These are phyloP conservation scores for Suhomyces pyralidae DNA, from an alignment of 805 yeast species.

Conservation along the genomic window DNA sequence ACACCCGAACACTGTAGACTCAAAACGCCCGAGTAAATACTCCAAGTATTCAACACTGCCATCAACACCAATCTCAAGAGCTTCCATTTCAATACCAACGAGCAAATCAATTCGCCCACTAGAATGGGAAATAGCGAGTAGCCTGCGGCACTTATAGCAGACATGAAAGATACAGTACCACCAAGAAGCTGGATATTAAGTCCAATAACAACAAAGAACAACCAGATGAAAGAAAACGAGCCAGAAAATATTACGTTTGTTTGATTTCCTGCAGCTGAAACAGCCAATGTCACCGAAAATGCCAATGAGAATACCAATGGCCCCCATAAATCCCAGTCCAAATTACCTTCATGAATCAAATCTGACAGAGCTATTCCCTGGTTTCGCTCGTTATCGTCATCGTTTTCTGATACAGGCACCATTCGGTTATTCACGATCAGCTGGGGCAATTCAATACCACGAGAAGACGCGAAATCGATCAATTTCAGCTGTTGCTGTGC, in stretches of 20 bases:
- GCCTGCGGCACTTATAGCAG: conserved; percentile 68
- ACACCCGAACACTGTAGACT: conserved; percentile 67
- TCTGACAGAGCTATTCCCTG: conserved; percentile 21
- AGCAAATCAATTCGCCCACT: conserved; percentile 48
- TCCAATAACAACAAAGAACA: conserved; percentile 58
- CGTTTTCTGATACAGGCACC: conserved; percentile 22
- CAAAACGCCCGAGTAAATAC: conserved; percentile 59
- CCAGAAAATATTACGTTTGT: conserved; percentile 59
- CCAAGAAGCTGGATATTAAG: conserved; percentile 63
- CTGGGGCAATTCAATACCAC: conserved; percentile 35
- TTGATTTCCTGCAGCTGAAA: conserved; percentile 41
- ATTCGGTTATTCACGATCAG: conserved; percentile 28
- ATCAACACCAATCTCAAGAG: conserved; percentile 49
- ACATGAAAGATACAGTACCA: conserved; percentile 61
- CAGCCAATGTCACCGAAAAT: conserved; percentile 52
- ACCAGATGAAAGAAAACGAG: conserved; percentile 61
- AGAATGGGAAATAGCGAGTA: conserved; percentile 68
- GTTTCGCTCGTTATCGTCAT: conserved; percentile 16
- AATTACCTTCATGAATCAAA: conserved; percentile 13
- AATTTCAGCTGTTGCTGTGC: conserved; percentile 31
- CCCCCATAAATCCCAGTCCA: conserved; percentile 71
- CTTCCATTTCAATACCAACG: conserved; percentile 45
- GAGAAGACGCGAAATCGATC: conserved; percentile 32
- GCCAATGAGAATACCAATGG: conserved; percentile 61
- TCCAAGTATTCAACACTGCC: conserved; percentile 53